These are phyloP conservation scores for Sonneratia alba DNA, from an alignment of 345 rosid genomes.

Conservation along the genomic window DNA sequence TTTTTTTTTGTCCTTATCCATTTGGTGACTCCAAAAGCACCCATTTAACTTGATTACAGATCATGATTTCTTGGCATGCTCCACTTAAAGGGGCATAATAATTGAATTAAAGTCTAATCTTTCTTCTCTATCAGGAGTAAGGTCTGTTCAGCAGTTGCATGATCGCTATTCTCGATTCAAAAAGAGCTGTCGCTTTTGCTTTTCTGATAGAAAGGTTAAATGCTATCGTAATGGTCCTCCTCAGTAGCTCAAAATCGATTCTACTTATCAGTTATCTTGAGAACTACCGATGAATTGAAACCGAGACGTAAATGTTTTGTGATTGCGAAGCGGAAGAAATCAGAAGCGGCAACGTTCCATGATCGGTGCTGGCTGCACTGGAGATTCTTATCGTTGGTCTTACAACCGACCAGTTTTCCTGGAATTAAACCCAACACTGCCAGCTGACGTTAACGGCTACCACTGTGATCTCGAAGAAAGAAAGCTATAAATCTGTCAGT, in stretches of 20 bases:
- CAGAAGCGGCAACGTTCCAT: background rate
- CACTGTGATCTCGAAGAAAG: background rate
- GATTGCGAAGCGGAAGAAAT: background rate
- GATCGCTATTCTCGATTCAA: background rate
- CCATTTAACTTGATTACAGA: background rate
- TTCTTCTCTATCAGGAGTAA: too few relatives aligned
- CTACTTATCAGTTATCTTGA: background rate
- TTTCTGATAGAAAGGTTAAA: too few relatives aligned
- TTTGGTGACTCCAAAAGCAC: background rate
- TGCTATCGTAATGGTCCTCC: too few relatives aligned
- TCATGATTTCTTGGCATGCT: too few relatives aligned
- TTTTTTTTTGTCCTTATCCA: background rate
- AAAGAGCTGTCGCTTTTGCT: background rate
- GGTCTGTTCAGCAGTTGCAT: background rate
- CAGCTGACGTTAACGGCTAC: constrained; percentile 8
- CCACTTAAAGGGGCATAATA: too few relatives aligned
- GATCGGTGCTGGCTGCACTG: too few relatives aligned
- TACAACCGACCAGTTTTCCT: background rate
- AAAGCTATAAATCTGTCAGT: background rate
- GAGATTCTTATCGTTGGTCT: background rate
- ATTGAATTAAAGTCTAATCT: too few relatives aligned
- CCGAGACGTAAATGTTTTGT: background rate
- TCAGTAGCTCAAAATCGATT: too few relatives aligned
- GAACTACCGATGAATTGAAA: background rate
- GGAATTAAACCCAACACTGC: constrained; percentile 6